Evolutionary conservation across 345 rosid genomes (phyloP).

Genomic region (sweet orange (Citrus sinensis)): DNA sequence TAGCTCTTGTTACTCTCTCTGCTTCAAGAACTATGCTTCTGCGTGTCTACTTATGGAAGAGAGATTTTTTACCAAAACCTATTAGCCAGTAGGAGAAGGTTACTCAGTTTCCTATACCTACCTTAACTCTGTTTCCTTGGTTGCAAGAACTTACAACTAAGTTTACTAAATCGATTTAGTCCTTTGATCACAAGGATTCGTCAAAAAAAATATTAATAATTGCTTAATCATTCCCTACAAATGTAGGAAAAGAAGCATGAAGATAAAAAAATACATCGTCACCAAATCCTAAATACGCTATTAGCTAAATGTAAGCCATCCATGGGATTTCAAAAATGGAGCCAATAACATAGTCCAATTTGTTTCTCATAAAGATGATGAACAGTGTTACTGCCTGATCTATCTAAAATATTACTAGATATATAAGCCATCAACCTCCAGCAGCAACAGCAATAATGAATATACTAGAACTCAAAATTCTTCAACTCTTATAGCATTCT

Average conservation of each 20-base stretch:
- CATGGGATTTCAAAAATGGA: neutral
- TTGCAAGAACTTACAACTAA: neutral
- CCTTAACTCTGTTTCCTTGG: neutral
- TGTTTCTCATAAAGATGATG: neutral
- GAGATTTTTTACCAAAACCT: neutral
- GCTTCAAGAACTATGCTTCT: neutral
- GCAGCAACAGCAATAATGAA: neutral
- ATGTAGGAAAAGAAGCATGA: neutral
- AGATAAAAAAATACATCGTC: too few species aligned
- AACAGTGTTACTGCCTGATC: neutral
- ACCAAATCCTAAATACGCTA: neutral
- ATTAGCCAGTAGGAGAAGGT: neutral
- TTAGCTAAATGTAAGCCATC: neutral
- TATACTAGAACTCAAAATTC: constrained; percentile 50
- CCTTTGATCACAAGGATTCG: neutral
- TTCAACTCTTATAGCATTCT: constrained; percentile 55
- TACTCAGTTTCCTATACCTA: neutral
- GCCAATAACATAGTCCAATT: neutral
- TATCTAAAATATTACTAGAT: neutral
- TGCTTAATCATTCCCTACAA: neutral
- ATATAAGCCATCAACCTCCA: neutral
- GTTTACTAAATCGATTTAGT: neutral
- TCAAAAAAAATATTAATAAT: neutral
- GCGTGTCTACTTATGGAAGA: neutral
- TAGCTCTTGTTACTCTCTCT: neutral